Evolutionary conservation across 192 early-diverging fungal species (phyloP).

Genomic region (Dimargaris xerosporica): DNA sequence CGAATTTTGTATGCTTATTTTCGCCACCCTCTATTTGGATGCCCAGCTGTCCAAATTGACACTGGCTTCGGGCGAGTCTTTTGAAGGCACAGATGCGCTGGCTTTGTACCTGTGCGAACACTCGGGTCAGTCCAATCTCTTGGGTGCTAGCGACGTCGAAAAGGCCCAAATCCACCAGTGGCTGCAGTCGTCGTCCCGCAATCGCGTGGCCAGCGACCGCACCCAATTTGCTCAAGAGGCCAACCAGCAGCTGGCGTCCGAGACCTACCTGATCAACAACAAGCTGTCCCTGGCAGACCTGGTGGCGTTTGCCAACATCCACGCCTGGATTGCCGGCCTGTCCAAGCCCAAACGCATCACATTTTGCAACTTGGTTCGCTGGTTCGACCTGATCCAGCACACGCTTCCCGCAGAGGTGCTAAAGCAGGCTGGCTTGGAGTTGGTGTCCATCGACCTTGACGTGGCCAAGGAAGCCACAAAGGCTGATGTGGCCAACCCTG

Average conservation of each 20-base stretch:
- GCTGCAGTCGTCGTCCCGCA: not conserved
- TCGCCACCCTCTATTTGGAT: not conserved
- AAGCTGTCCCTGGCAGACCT: constrained; percentile 46
- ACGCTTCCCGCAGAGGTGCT: constrained; percentile 27
- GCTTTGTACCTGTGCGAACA: not conserved
- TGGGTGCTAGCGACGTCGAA: not conserved
- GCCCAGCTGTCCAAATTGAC: constrained; percentile 3
- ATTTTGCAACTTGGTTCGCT: constrained; percentile 45
- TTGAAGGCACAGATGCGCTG: constrained; percentile 4
- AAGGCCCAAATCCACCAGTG: constrained; percentile 11
- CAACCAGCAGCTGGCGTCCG: constrained; percentile 43
- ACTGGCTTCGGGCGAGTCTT: not conserved
- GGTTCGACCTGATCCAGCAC: constrained; percentile 70
- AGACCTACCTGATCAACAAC: constrained; percentile 53
- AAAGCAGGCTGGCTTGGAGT: constrained; percentile 26
- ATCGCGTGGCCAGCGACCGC: not conserved
- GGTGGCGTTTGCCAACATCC: constrained; percentile 46
- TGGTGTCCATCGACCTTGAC: constrained; percentile 36
- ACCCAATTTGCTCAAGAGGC: constrained; percentile 21
- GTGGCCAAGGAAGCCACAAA: constrained; percentile 31
- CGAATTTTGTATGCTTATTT: not conserved
- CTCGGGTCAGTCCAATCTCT: not conserved
- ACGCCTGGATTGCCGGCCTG: constrained; percentile 35
- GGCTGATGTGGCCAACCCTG: constrained; percentile 12
- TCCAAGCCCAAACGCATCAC: constrained; percentile 39